Conservation (phyloP, 1,284 basidiomycete genomes). For the Boletellus deceptivus region DNA sequence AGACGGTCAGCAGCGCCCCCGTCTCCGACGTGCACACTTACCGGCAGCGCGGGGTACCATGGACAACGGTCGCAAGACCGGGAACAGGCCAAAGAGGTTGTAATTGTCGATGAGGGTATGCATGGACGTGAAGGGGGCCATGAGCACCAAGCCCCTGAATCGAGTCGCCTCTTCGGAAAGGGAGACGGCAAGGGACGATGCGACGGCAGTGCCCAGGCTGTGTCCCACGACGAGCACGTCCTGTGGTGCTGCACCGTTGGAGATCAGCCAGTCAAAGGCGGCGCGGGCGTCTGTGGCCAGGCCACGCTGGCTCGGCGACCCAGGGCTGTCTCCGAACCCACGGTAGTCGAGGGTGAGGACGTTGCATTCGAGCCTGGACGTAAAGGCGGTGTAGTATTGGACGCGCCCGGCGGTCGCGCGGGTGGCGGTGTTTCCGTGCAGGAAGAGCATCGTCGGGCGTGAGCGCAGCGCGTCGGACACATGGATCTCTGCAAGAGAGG, state of each 20-base stretch:
- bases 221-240: slow-evolving; percentile 77
- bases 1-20: not conserved
- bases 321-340: slow-evolving; percentile 89
- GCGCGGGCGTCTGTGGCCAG: slow-evolving; percentile 74
- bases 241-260: slow-evolving; percentile 53
- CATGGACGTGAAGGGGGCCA: slow-evolving; percentile 78
- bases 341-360: slow-evolving; percentile 87
- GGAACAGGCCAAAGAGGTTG: slow-evolving; percentile 64
- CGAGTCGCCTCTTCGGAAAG: slow-evolving; percentile 53
- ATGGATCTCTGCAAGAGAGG: slow-evolving; percentile 33
- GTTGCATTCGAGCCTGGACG: slow-evolving; percentile 67
- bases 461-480: slow-evolving; percentile 49
- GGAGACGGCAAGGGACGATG: slow-evolving; percentile 57
- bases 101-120: slow-evolving; percentile 69
- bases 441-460: slow-evolving; percentile 79
- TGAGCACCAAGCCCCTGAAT: slow-evolving; percentile 64
- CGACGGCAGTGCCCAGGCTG: slow-evolving; percentile 80
- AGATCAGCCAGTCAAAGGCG: slow-evolving; percentile 77
- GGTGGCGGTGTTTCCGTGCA: slow-evolving; percentile 88
- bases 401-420: slow-evolving; percentile 67
- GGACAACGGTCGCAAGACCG: slow-evolving; percentile 68
- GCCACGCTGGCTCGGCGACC: slow-evolving; percentile 74
- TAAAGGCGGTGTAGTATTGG: slow-evolving; percentile 58
- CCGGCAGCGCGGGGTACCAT: slow-evolving; percentile 69
- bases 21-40: slow-evolving; percentile 39